Evolutionary conservation across 176 grass and related monocot species (phyloP).

Genomic region (Ampelocalamus luodianensis): DNA sequence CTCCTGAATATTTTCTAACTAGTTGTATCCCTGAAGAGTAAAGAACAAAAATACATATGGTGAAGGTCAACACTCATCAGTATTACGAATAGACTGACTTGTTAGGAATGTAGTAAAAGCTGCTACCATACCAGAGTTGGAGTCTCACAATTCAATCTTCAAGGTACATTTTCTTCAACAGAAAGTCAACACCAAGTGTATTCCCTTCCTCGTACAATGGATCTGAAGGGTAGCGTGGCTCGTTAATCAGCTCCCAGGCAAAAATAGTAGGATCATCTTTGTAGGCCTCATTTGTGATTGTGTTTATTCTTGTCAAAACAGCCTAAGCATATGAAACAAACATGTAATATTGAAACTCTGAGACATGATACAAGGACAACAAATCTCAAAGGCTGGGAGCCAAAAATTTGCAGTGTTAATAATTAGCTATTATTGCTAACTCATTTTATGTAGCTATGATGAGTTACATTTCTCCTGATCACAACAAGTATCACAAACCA

Average conservation of each 20-base stretch:
- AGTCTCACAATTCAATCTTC: constrained; percentile 95
- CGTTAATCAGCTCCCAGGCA: constrained; percentile 91
- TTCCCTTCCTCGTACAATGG: constrained; percentile 31
- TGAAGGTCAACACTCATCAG: background rate
- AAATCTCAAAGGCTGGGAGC: background rate
- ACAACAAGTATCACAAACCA: background rate
- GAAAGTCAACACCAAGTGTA: constrained; percentile 86
- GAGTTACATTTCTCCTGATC: background rate
- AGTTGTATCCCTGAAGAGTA: constrained; percentile 79
- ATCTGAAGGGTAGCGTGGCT: constrained; percentile 76
- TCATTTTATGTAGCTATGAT: background rate
- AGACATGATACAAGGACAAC: constrained; percentile 4
- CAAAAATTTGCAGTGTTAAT: constrained; percentile 64
- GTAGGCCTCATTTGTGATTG: constrained; percentile 70
- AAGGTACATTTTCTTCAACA: constrained; percentile 96
- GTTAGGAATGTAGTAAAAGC: background rate
- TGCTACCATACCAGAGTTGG: constrained; percentile 73
- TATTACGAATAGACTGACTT: background rate
- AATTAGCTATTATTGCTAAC: background rate
- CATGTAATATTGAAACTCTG: background rate
- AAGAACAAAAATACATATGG: constrained; percentile 27
- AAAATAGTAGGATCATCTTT: constrained; percentile 84
- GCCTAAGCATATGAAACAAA: constrained; percentile 46
- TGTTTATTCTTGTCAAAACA: constrained; percentile 71
- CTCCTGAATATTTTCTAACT: constrained; percentile 96